phyloP scores from a whole-genome alignment of 2,329 filamentous ascomycete genomes.

The Clonostachys rosea region DNA sequence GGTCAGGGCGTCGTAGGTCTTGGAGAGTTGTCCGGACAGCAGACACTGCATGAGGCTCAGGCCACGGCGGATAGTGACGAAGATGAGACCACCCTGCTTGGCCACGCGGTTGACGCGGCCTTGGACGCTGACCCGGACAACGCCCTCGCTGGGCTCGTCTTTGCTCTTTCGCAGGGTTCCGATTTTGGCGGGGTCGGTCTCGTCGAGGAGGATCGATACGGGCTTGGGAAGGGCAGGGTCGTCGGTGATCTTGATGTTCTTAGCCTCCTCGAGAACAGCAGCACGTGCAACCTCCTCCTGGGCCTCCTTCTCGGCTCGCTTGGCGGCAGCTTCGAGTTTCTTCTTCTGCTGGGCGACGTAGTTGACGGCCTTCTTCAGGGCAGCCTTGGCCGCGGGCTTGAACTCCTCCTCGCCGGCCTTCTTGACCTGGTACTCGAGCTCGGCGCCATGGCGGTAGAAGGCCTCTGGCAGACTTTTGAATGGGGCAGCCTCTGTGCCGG shows the following conservation, averaged over 20 bases:
- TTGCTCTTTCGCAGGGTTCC: slow-evolving; percentile 15
- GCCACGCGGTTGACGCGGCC: slow-evolving; percentile 80
- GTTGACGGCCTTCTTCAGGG: slow-evolving; percentile 77
- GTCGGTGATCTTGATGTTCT: slow-evolving; percentile 67
- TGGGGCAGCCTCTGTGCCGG: slow-evolving; percentile 67
- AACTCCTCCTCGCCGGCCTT: slow-evolving; percentile 4
- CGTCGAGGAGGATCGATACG: slow-evolving; percentile 66
- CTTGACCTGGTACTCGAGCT: slow-evolving; percentile 56
- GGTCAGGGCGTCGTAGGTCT: slow-evolving; percentile 87
- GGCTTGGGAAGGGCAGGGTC: slow-evolving; percentile 70
- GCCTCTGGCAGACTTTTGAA: slow-evolving; percentile 80
- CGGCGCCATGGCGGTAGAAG: slow-evolving; percentile 64
- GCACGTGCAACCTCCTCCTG: slow-evolving; percentile 65
- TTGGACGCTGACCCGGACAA: slow-evolving; percentile 67
- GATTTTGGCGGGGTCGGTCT: slow-evolving; percentile 18
- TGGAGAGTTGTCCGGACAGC: slow-evolving; percentile 72
- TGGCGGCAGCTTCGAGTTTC: slow-evolving; percentile 72
- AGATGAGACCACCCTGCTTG: slow-evolving; percentile 78
- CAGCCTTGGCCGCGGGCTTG: slow-evolving; percentile 26
- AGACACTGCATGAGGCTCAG: slow-evolving; percentile 78
- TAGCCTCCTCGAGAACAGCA: slow-evolving; percentile 64
- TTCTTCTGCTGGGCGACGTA: slow-evolving; percentile 74
- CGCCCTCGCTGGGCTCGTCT: slow-evolving; percentile 49
- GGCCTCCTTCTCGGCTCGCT: slow-evolving; percentile 67
- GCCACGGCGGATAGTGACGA: slow-evolving; percentile 79